A percentile compares a stretch with the other conserved stretches of the same genome.
Conservation (phyloP, 2,329 filamentous ascomycete species). For the Botryotinia narcissicola region DNA sequence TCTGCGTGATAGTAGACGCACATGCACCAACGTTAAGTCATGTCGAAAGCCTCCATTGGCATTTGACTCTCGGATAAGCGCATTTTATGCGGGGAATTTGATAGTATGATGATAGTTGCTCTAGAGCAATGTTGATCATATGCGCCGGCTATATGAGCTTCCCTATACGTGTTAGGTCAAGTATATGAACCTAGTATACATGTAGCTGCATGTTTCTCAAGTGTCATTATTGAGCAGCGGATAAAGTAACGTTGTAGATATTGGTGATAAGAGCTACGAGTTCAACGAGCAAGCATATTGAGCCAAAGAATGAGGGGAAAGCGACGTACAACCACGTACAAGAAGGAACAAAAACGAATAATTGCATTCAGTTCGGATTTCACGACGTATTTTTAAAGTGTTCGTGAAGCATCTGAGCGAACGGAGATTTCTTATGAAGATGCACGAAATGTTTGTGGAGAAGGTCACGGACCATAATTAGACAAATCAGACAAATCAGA, state of each 20-base stretch:
- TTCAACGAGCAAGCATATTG: not conserved
- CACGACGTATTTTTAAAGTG: not conserved
- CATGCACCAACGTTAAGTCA: conserved; percentile 14
- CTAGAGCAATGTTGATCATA: conserved; percentile 20
- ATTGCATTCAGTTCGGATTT: not conserved
- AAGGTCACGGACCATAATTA: not conserved
- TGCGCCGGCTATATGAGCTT: conserved; percentile 19
- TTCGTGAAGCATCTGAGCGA: not conserved
- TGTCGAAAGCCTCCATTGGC: conserved; percentile 1
- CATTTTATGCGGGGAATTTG: conserved; percentile 6
- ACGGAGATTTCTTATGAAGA: conserved; percentile 11
- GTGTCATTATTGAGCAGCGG: not conserved
- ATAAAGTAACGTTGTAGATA: conserved; percentile 17
- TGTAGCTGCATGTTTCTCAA: conserved; percentile 13
- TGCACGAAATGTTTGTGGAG: not conserved
- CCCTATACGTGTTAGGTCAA: conserved; percentile 14
- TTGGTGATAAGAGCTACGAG: not conserved
- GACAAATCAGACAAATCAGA: not conserved
- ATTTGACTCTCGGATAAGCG: conserved; percentile 12
- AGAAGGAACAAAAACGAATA: not conserved
- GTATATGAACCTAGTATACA: not conserved
- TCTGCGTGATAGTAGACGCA: conserved; percentile 11
- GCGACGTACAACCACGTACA: not conserved
- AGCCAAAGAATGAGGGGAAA: not conserved
- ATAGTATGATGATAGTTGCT: conserved; percentile 14